Base-by-base conservation (phyloP, 352 stramenopile species). In the Phytophthora parvispora region DNA sequence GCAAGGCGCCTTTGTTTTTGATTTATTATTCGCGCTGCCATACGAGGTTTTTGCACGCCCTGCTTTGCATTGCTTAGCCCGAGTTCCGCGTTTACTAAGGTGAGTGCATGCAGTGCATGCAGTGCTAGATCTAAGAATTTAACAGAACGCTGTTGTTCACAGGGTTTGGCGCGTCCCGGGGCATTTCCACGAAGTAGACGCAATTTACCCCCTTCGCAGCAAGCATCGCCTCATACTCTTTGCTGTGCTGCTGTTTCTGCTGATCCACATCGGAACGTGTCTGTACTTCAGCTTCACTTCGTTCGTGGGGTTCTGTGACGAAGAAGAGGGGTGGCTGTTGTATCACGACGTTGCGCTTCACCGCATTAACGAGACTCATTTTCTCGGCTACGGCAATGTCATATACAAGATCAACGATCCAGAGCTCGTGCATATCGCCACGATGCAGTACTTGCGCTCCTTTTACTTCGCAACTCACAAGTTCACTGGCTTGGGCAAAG, bases 391-490 rank as follows among this genome's bases (percentile, higher is more conserved):
- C 24, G 55, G 36, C 0, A 60, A 70, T 18, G 24, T 34, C 28
- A 55, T 43, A 3, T 73, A 67, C 16, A 27, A 15, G 12, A 20
- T 59, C 15, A 31, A 49, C 3, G 64, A 72, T 12, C 36, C 50
- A 4, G 62, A 60, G 8, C 27, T 74, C 9, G 28, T 42, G 8
- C 43, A 13, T 7, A 70, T 78, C 28, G 49, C 59, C 1, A 71
- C 47, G 20, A 66, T 61, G 27, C 81, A 89, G 54, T 89, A 89
- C 49, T 64, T 81, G 8, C 66, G 77, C 0, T 80, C 81, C 0
- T 58, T 89, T 3, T 83, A 86, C 29, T 83, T 78, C n/a, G 74
- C 81, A 0, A 68, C 72, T 1, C 77, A 77, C 15, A 69, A 71
- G 6, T 38, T 90, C 3, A 85, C 79, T 3, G 77, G 64, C 0